phyloP scores from a whole-genome alignment of 2,329 filamentous ascomycete species.

The Xylariaceae sp. region DNA sequence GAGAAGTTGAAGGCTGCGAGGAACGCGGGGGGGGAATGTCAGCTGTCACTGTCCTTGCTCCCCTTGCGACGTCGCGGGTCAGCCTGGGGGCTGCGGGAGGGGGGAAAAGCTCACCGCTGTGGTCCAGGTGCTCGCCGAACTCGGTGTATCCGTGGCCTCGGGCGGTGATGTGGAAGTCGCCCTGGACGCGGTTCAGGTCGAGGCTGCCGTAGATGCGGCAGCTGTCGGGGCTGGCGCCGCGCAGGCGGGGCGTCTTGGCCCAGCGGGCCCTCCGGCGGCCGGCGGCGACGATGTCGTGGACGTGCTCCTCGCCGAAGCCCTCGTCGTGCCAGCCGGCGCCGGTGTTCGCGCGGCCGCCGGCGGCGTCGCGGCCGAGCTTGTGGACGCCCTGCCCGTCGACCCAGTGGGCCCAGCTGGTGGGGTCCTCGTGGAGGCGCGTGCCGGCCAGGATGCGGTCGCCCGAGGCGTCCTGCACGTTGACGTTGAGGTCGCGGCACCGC shows the following conservation, averaged over 20 bases:
- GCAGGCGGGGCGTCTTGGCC: conserved; percentile 66
- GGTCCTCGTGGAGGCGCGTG: conserved; percentile 63
- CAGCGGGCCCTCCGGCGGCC: conserved; percentile 56
- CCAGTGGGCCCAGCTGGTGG: conserved; percentile 79
- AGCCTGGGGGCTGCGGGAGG: too few species aligned
- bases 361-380: conserved; percentile 45
- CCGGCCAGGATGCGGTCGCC: conserved; percentile 87
- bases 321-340: conserved; percentile 57
- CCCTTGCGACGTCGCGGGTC: too few species aligned
- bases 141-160: conserved; percentile 91
- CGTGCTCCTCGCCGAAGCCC: conserved; percentile 71
- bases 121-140: conserved; percentile 71
- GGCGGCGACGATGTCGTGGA: conserved; percentile 81
- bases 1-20: conserved; percentile 92
- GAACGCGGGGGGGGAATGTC: too few species aligned
- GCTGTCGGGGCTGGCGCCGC: conserved; percentile 51
- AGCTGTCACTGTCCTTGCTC: too few species aligned
- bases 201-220: conserved; percentile 87
- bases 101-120: conserved; percentile 64
- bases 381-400: conserved; percentile 61
- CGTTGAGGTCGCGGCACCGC: conserved; percentile 78
- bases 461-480: conserved; percentile 94
- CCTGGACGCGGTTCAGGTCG: conserved; percentile 93
- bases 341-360: conserved; percentile 45
- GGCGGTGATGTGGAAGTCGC: conserved; percentile 96